Conservation (phyloP, 345 rosid genomes). For the Salix udensis region DNA sequence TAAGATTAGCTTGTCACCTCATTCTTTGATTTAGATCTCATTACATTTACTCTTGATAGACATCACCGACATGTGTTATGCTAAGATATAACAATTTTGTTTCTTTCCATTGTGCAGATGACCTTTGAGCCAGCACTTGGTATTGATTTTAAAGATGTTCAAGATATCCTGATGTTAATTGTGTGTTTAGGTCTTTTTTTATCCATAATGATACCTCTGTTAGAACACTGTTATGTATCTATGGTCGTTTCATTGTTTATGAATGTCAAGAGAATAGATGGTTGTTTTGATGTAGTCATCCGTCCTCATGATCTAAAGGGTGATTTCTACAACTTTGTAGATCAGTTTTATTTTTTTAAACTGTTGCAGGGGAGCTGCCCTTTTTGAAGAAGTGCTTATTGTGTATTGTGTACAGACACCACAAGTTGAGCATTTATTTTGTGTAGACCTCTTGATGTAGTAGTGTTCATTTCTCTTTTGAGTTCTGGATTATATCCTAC, state of each 20-base stretch:
- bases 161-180: slow-evolving; percentile 67
- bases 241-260: not conserved
- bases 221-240: not conserved
- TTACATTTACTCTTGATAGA: not conserved
- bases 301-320: not conserved
- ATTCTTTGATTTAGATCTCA: not conserved
- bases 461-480: not conserved
- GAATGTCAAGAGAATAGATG: not conserved
- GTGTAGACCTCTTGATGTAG: not conserved
- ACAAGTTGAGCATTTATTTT: not conserved
- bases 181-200: not conserved
- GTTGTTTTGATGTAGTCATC: not conserved
- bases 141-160: slow-evolving; percentile 62
- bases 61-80: not conserved
- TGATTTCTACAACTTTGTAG: not conserved
- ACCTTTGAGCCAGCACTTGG: slow-evolving; percentile 73
- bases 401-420: not conserved
- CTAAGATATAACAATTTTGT: slow-evolving; percentile 17
- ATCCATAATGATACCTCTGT: not conserved
- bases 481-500: not conserved
- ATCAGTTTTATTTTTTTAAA: not conserved
- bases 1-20: not conserved
- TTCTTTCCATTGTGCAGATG: slow-evolving; percentile 50
- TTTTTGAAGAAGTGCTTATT: not conserved
- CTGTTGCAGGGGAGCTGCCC: not conserved